Base-by-base conservation (phyloP, 768 basidiomycete species). In the Mycena albidolilacea region DNA sequence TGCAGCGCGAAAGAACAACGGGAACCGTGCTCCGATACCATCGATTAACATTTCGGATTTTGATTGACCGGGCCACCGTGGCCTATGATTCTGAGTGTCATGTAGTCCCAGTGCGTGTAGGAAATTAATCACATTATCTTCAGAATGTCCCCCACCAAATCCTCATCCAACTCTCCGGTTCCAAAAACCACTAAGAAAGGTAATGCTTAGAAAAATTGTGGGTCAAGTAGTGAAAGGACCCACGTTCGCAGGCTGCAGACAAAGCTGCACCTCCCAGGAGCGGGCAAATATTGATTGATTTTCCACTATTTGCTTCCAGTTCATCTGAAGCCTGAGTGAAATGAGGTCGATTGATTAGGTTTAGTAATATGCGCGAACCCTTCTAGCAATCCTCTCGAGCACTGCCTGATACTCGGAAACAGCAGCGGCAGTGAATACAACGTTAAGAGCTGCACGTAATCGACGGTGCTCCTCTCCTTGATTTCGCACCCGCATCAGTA, bases 371-470 rank as follows among this genome's bases (percentile, higher is more conserved):
- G 63, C 35, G 7, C 63, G 48, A 54, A 64, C 63, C 48, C 19
- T 64, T 64, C 50, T 64, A 37, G 63, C 63, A 39, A 64, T 52
- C 50, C 63, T 50, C 50, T 64, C 63, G n/a, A 64, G 48, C 63
- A 39, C 48, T 52, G 48, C 46, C 48, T 64, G 63, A 64, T 64
- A 52, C 63, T 64, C 35, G 48, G 63, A 50, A 64, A 64, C 50
- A 54, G 63, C 46, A 64, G 48, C 15, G 35, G 63, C 48, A 54
- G 63, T 64, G 63, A 64, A 64, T 64, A 35, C 63, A 41, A 52
- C 35, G 50, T 17, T 54, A 39, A 64, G 63, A 64, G 48, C 63
- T 52, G 35, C 63, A 54, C 63, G 63, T 37, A 64, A 54, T 50
- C 63, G 63, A 39, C 63, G 63, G 35, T 64, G 63, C 38, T 64